Conservation (phyloP, 2,329 filamentous ascomycete species). For the Cladosporium sp. region DNA sequence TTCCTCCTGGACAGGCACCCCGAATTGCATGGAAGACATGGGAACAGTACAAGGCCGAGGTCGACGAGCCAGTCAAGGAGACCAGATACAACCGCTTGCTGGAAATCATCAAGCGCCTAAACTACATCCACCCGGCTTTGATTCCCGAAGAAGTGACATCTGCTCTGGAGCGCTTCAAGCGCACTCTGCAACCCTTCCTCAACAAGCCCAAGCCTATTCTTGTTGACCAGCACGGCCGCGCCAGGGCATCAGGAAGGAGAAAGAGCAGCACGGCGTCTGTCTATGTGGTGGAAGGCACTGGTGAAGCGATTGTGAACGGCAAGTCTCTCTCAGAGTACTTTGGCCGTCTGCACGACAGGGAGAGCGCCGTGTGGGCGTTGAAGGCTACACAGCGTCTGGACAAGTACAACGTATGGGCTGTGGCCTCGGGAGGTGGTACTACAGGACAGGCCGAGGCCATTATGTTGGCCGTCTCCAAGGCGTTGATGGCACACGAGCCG, state of each 20-base stretch:
- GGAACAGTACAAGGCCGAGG: constrained; percentile 69
- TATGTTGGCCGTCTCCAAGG: constrained; percentile 85
- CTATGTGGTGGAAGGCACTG: constrained; percentile 88
- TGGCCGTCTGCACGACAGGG: constrained; percentile 85
- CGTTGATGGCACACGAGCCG: constrained; percentile 87
- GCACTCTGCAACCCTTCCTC: constrained; percentile 70
- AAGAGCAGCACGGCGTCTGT: constrained; percentile 86
- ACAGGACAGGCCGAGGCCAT: constrained; percentile 96
- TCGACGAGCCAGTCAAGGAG: constrained; percentile 72
- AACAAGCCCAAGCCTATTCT: constrained; percentile 63
- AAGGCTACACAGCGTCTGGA: constrained; percentile 80
- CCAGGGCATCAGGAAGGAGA: constrained; percentile 78
- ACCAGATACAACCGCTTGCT: constrained; percentile 79
- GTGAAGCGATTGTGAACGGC: constrained; percentile 87
- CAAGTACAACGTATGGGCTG: constrained; percentile 95
- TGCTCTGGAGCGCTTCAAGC: constrained; percentile 70
- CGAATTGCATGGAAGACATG: constrained; percentile 80
- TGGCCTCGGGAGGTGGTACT: constrained; percentile 81
- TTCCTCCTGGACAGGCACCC: constrained; percentile 66
- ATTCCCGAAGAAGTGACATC: constrained; percentile 69
- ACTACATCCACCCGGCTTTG: constrained; percentile 79
- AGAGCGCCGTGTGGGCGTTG: constrained; percentile 90
- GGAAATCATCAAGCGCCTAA: constrained; percentile 73
- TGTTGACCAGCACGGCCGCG: constrained; percentile 76
- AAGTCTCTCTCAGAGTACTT: constrained; percentile 82